Evolutionary conservation across 225 moss, liverwort and hornwort genomes (phyloP).

Genomic region (Rhytidiadelphus loreus): DNA sequence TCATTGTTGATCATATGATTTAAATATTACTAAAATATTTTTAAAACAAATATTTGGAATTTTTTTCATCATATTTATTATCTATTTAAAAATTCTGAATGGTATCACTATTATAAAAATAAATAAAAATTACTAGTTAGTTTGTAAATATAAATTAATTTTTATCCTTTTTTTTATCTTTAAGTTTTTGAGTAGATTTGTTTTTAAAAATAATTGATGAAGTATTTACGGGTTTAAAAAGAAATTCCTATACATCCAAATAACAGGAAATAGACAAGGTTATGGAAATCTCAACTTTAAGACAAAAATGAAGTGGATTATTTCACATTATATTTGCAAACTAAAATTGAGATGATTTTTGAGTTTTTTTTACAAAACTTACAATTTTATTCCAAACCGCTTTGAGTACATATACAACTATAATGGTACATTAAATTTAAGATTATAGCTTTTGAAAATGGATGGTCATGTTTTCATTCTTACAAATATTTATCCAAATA

Average conservation of each 20-base stretch:
- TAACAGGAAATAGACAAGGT: not conserved
- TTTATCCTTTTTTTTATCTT: not conserved
- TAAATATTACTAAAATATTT: not conserved
- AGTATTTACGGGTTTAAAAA: not conserved
- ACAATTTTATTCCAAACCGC: not conserved
- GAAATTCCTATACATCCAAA: not conserved
- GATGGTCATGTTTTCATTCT: not conserved
- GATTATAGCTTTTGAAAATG: not conserved
- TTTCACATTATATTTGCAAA: not conserved
- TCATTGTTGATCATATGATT: no score
- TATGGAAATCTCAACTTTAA: not conserved
- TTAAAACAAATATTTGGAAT: not conserved
- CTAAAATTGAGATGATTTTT: no score
- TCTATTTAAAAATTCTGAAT: no score
- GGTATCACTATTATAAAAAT: not conserved
- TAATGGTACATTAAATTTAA: not conserved
- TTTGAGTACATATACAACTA: not conserved
- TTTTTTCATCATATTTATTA: not conserved
- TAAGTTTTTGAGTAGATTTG: rapidly evolving
- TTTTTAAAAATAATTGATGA: no score
- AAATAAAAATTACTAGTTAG: no score
- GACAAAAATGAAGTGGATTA: not conserved
- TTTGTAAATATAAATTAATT: not conserved
- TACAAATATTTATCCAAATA: not conserved
- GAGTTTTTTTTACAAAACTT: not conserved